Evolutionary conservation across 139 green algal species (phyloP).

Genomic region (Ettlia oleoabundans): DNA sequence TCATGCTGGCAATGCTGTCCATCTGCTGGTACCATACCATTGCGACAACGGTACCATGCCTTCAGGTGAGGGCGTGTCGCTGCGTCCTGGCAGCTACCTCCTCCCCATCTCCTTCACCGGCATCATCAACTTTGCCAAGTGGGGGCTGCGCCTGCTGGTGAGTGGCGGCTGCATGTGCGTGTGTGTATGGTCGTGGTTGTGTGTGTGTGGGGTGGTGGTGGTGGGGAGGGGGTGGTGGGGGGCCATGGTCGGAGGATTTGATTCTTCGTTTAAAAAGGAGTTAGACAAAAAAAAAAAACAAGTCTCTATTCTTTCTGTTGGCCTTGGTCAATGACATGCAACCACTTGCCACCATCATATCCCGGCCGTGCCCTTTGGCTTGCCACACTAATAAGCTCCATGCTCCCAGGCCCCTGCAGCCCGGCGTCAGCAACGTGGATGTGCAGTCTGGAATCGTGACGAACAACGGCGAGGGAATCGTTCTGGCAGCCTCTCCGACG

Average conservation of each 20-base stretch:
- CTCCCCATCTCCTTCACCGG: not conserved
- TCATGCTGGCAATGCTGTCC: too few species aligned
- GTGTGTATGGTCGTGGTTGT: not conserved
- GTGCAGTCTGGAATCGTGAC: constrained; percentile 1
- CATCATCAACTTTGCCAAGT: constrained; percentile 8
- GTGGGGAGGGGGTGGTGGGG: too few species aligned
- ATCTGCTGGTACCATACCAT: too few species aligned
- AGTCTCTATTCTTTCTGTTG: too few species aligned
- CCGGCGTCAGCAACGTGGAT: not conserved
- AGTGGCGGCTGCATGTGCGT: not conserved
- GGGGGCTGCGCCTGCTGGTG: constrained; percentile 12
- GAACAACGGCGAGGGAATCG: not conserved
- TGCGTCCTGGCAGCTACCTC: not conserved
- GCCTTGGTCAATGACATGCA: not conserved
- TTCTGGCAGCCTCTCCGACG: not conserved
- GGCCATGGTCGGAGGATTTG: too few species aligned
- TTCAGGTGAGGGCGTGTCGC: not conserved
- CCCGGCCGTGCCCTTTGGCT: not conserved
- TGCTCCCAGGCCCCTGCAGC: constrained; percentile 15
- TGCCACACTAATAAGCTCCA: too few species aligned
- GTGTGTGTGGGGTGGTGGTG: not conserved
- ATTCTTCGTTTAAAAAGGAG: too few species aligned
- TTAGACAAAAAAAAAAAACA: too few species aligned
- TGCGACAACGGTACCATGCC: too few species aligned
- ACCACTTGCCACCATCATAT: not conserved